Percentiles rank a stretch among this genome's conserved stretches.
phyloP scores from a whole-genome alignment of 768 basidiomycete genomes.

The Termitomyces sp. region DNA sequence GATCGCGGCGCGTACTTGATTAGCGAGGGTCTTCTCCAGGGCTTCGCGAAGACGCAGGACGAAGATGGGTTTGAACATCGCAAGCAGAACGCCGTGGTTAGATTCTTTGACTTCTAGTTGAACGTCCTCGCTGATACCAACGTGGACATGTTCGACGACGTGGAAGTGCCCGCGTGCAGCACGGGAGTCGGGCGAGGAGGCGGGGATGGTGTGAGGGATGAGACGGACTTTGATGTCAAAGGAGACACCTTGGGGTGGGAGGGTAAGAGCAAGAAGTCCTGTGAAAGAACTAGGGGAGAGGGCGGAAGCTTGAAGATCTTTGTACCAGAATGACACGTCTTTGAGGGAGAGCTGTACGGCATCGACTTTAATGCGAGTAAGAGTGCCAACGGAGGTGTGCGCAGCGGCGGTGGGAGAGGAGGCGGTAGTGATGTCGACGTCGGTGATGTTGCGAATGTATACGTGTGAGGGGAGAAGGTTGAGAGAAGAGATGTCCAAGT shows the following conservation, averaged over 20 bases:
- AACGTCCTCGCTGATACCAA: constrained; percentile 55
- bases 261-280: constrained; percentile 56
- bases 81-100: constrained; percentile 60
- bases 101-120: constrained; percentile 51
- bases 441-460: constrained; percentile 69
- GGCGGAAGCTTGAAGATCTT: constrained; percentile 49
- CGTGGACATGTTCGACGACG: constrained; percentile 51
- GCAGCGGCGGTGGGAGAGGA: constrained; percentile 32
- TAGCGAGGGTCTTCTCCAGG: constrained; percentile 53
- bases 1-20: constrained; percentile 48
- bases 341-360: constrained; percentile 60
- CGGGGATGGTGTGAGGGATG: constrained; percentile 44
- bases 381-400: constrained; percentile 52
- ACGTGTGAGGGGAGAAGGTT: constrained; percentile 66
- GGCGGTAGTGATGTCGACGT: constrained; percentile 42
- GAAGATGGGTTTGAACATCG: constrained; percentile 63
- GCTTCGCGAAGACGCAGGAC: constrained; percentile 54
- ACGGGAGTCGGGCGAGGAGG: constrained; percentile 38
- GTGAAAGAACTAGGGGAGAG: constrained; percentile 56
- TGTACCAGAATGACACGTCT: constrained; percentile 74
- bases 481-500: constrained; percentile 66
- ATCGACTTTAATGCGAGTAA: constrained; percentile 63
- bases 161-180: constrained; percentile 46
- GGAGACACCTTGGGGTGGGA: constrained; percentile 67
- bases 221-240: constrained; percentile 64